Evolutionary conservation across 164 flowering plant genomes (phyloP).

Genomic region (grape (Vitis vinifera)): ASM3070453v1 NC_081808.1:11354501-11355000

Average conservation of each 20-base stretch:
- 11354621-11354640: background rate
- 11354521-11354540: background rate
- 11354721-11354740: background rate
- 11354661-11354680: too few species aligned
- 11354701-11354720: too few species aligned
- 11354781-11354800: background rate
- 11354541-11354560: background rate
- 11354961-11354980: constrained; percentile 88
- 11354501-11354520: background rate
- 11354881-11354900: background rate
- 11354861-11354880: background rate
- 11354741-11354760: background rate
- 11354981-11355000: constrained; percentile 56
- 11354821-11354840: background rate
- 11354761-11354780: background rate
- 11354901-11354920: background rate
- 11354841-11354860: background rate
- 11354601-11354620: background rate
- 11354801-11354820: background rate
- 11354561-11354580: background rate
- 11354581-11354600: background rate
- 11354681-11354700: too few species aligned
- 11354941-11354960: background rate
- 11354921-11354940: background rate
- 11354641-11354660: background rate